Evolutionary conservation across 2,329 filamentous ascomycete species (phyloP), one percentile per base, ranked within the genome.

Genomic region (Penicillium italicum): DNA sequence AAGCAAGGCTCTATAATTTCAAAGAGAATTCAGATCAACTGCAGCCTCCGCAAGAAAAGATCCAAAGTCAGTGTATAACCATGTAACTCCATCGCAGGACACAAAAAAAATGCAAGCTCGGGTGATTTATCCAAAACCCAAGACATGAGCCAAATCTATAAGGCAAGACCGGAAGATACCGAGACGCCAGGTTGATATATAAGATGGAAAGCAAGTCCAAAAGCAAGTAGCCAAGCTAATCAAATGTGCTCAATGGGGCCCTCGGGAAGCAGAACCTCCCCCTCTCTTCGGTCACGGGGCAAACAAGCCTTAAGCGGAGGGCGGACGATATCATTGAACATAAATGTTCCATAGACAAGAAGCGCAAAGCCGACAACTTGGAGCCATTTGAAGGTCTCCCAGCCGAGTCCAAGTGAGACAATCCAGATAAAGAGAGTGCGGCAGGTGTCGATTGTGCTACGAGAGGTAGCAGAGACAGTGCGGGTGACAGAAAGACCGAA

Each of bases 371-470:
- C 94, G 3, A 85, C 72, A 14, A 99, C 90, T 76, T 99, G 94
- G 7, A 99, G 83, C 88, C 90, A 95, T 77, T 97, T 97, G 83
- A 99, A 97, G 0, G 85, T 87, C 77, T 99, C 94, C 94, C 94
- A 99, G 58, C 92, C 92, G 2, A 99, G 83, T 4, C 89, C 90
- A 5, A 99, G 83, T 18, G 91, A 96, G 14, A 96, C 90, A 28
- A 99, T 82, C 94, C 94, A 99, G 75, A 99, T 97, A 77, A 99
- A 97, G 1, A 99, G 83, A 0, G 94, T 99, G 38, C 93, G 86
- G 80, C 92, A 97, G 1, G 94, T 99, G 74, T 99, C 94, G 66
- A 99, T 97, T 31, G 93, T 97, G 31, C 91, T 96, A 58, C 94
- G 86, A 1, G 93, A 91, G 0, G 94, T 99, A 11, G 94, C 94